A percentile compares a stretch with the other conserved stretches of the same genome.
Conservation (phyloP, 176 grass and related monocot species). For the Oryza nivara region DNA sequence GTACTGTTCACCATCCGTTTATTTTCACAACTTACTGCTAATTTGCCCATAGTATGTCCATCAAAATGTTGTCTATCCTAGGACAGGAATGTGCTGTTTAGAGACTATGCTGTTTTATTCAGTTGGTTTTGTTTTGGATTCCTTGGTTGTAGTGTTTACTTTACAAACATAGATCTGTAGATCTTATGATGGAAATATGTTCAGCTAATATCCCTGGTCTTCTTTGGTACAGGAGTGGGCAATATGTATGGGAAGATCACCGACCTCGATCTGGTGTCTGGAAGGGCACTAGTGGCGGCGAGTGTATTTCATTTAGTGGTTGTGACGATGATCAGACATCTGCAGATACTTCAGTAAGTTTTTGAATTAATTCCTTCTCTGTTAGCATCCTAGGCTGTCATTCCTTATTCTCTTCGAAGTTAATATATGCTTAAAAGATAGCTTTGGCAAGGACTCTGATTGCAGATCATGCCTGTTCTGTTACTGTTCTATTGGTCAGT, state of each 20-base stretch:
- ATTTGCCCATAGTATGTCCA: background rate
- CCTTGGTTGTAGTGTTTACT: background rate
- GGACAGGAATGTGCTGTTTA: constrained; percentile 11
- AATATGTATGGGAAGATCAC: constrained; percentile 97
- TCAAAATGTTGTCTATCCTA: background rate
- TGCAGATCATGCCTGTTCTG: background rate
- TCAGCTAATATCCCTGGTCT: constrained; percentile 11
- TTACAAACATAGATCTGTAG: constrained; percentile 28
- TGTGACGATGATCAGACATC: constrained; percentile 96
- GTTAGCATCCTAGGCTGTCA: background rate
- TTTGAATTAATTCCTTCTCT: constrained; percentile 38
- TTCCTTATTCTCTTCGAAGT: background rate
- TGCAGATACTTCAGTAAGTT: constrained; percentile 92
- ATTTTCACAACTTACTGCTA: background rate
- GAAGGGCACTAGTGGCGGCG: constrained; percentile 95
- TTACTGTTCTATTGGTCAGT: constrained; percentile 13
- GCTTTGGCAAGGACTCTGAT: background rate
- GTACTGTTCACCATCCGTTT: background rate
- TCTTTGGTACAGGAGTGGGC: constrained; percentile 67
- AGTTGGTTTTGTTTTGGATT: constrained; percentile 15
- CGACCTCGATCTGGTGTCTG: constrained; percentile 84
- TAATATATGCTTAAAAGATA: constrained; percentile 2
- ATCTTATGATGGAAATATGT: constrained; percentile 11
- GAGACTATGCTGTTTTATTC: constrained; percentile 5
- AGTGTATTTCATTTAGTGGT: constrained; percentile 96